Percentiles rank a stretch among this genome's conserved stretches.
These are phyloP conservation scores for Candida broadrunensis DNA, from an alignment of 805 yeast species.

Conservation along the genomic window DNA sequence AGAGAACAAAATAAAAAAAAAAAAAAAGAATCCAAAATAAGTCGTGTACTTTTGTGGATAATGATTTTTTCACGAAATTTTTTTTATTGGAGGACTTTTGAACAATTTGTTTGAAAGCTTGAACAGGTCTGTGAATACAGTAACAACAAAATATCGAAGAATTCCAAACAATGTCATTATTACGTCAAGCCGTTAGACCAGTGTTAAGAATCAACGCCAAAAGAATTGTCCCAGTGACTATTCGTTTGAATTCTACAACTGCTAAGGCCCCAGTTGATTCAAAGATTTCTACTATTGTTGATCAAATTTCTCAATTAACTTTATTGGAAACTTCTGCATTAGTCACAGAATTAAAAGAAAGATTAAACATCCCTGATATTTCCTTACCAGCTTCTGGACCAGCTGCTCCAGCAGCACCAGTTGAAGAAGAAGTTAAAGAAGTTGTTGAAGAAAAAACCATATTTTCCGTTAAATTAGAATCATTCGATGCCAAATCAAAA, in stretches of 20 bases:
- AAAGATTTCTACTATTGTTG: constrained; percentile 83
- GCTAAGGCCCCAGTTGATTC: constrained; percentile 67
- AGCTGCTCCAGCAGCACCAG: constrained; percentile 70
- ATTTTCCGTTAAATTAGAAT: constrained; percentile 86
- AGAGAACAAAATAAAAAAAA: no score
- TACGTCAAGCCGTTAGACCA: constrained; percentile 40
- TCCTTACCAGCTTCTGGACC: constrained; percentile 71
- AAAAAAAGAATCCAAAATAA: no score
- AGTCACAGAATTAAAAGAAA: constrained; percentile 73
- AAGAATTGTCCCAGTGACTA: constrained; percentile 16
- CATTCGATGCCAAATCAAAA: constrained; percentile 91
- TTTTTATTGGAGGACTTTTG: not conserved
- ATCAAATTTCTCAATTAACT: constrained; percentile 86
- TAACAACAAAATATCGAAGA: no score
- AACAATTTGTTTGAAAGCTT: constrained; percentile 2
- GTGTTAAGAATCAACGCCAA: constrained; percentile 20
- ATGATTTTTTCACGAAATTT: not conserved
- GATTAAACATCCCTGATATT: constrained; percentile 91
- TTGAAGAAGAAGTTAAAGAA: constrained; percentile 69
- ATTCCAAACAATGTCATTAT: constrained; percentile 12
- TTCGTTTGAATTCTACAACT: constrained; percentile 50
- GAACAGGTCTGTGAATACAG: not conserved
- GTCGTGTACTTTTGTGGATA: constrained; percentile 1
- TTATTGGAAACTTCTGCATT: constrained; percentile 88
- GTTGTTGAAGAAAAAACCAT: constrained; percentile 88